These are phyloP conservation scores for Trichocladium uniseriatum DNA, from an alignment of 495 filamentous ascomycete genomes.

Conservation along the genomic window DNA sequence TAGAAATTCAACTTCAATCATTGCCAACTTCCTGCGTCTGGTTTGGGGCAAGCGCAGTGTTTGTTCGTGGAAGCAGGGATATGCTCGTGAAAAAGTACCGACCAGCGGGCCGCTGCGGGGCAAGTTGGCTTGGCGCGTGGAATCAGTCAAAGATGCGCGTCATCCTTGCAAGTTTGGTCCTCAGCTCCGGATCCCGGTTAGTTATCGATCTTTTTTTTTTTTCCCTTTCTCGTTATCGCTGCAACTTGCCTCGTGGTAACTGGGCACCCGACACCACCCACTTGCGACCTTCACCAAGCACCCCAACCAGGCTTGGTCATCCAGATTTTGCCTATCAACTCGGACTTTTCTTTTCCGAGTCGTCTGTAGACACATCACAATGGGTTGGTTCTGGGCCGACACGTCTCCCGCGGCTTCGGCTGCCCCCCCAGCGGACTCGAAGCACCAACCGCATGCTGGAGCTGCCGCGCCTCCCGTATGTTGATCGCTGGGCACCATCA, in stretches of 20 bases:
- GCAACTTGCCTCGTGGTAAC: too few species aligned
- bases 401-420: slow-evolving; percentile 34
- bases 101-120: too few species aligned
- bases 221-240: slow-evolving; percentile 6
- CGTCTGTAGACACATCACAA: slow-evolving; percentile 26
- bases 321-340: not conserved
- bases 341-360: not conserved
- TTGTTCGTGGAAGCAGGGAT: too few species aligned
- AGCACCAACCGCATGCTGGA: slow-evolving; percentile 25
- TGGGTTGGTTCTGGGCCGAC: slow-evolving; percentile 99
- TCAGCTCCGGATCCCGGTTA: not conserved
- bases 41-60: too few species aligned
- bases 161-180: slow-evolving; percentile 6
- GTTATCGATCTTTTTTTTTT: not conserved
- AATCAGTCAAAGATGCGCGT: slow-evolving; percentile 8
- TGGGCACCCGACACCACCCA: too few species aligned
- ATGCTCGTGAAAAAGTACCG: too few species aligned
- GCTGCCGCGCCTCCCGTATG: slow-evolving; percentile 60
- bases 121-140: slow-evolving; percentile 1
- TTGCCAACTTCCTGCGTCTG: too few species aligned
- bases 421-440: slow-evolving; percentile 18
- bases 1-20: too few species aligned
- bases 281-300: not conserved
- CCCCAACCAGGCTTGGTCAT: not conserved
- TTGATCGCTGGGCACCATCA: slow-evolving; percentile 9